Percentiles rank a stretch among this genome's conserved stretches.
These are phyloP conservation scores for Eutrema japonicum DNA, from an alignment of 345 rosid genomes.

Conservation along the genomic window DNA sequence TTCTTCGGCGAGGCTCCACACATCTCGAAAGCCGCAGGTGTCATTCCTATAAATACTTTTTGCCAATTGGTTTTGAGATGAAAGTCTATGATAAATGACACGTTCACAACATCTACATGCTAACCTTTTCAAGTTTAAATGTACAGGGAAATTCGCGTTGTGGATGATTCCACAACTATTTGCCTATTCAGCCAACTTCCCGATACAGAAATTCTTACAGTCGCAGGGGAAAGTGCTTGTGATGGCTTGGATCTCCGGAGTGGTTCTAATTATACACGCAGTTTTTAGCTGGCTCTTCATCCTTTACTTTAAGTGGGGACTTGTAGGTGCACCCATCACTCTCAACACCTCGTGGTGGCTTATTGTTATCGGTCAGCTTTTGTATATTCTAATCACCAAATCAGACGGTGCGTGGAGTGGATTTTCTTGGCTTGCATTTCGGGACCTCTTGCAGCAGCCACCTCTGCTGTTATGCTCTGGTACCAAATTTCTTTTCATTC, in stretches of 20 bases:
- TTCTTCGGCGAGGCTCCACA: slow-evolving; percentile 70
- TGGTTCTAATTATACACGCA: slow-evolving; percentile 62
- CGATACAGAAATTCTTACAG: slow-evolving; percentile 87
- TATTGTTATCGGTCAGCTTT: slow-evolving; percentile 61
- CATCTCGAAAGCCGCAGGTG: slow-evolving; percentile 89
- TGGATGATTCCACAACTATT: slow-evolving; percentile 92
- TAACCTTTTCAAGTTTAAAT: background rate
- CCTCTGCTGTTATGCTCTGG: slow-evolving; percentile 95
- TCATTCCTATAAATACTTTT: background rate
- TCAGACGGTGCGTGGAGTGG: slow-evolving; percentile 97
- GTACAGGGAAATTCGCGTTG: slow-evolving; percentile 77
- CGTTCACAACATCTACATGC: background rate
- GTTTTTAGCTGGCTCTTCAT: slow-evolving; percentile 82
- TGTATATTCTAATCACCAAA: slow-evolving; percentile 78
- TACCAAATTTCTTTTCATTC: slow-evolving; percentile 27
- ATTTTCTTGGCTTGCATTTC: slow-evolving; percentile 84
- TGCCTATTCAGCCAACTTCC: slow-evolving; percentile 88
- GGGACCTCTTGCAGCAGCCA: no score
- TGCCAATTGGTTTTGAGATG: background rate
- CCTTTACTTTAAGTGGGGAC: slow-evolving; percentile 74
- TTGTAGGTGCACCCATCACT: slow-evolving; percentile 81
- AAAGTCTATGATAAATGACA: background rate
- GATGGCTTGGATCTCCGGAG: slow-evolving; percentile 76
- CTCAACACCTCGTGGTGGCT: slow-evolving; percentile 94
- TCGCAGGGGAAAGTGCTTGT: slow-evolving; percentile 86